Conservation (phyloP, 345 rosid genomes). For the Microcos paniculata region DNA sequence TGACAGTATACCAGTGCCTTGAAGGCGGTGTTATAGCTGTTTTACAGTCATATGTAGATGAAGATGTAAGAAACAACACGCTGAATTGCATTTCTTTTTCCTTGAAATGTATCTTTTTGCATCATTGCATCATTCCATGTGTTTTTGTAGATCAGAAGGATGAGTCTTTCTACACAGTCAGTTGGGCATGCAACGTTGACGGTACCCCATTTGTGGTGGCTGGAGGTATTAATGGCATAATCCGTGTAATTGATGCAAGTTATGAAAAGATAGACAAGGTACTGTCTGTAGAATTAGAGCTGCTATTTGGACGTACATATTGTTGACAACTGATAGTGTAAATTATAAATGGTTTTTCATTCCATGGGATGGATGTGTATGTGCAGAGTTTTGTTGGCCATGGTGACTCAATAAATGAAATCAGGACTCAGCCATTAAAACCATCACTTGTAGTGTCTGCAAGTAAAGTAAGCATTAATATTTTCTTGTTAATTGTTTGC, state of each 20-base stretch:
- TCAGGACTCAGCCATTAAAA: constrained; percentile 89
- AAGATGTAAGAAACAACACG: constrained; percentile 63
- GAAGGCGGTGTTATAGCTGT: constrained; percentile 85
- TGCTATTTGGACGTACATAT: background rate
- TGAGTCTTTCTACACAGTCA: constrained; percentile 90
- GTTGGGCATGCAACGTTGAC: constrained; percentile 77
- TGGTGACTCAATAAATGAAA: constrained; percentile 93
- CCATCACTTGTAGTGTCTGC: constrained; percentile 91
- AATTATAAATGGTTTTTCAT: background rate
- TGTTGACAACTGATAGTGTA: background rate
- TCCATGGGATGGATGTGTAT: background rate
- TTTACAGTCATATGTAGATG: constrained; percentile 82
- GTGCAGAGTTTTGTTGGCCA: constrained; percentile 96
- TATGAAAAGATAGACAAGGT: constrained; percentile 86
- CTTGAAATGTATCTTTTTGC: background rate
- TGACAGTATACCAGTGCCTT: constrained; percentile 90
- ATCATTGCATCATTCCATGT: constrained; percentile 29
- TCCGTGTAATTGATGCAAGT: constrained; percentile 82
- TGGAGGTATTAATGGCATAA: constrained; percentile 90
- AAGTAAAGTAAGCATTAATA: constrained; percentile 62
- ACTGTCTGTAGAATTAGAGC: constrained; percentile 4
- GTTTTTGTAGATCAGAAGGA: constrained; percentile 86
- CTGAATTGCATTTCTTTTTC: background rate
- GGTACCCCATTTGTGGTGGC: constrained; percentile 75
- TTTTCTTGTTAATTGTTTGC: constrained; percentile 3